Evolutionary conservation across 2,329 filamentous ascomycete genomes (phyloP), one percentile per base, ranked within the genome.

Genomic region (Cladophialophora carrionii): DNA sequence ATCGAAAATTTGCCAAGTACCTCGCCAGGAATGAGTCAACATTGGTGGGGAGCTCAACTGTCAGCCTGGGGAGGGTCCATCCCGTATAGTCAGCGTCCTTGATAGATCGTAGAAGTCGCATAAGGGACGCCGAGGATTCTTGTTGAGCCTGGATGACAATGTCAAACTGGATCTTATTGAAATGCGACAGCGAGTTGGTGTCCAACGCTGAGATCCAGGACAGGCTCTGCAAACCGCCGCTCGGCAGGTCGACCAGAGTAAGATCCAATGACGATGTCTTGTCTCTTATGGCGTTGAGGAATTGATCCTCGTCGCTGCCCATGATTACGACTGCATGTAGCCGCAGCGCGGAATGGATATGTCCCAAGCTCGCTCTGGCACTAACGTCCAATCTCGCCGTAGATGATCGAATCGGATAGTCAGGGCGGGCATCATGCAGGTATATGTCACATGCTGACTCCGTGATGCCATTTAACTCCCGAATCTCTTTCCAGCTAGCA

Each of bases 281-380:
- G 14, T 80, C 77, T 49, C 84, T 82, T 34, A 91, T 78, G 0
- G 84, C 88, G 12, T 81, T 80, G 26, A 85, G 78, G 69, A 97
- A 90, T 71, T 86, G 91, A 0, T 73, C 63, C 49, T 95, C 88
- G 73, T 98, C 93, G 26, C 87, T 85, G 24, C 85, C 84, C 74
- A 96, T 92, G 31, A 91, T 82, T 31, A 96, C 83, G 20, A 91
- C 79, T 51, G 85, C 91, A 74, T 92, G 89, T 0, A 93, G 92
- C 70, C 89, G 87, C 78, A 96, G 85, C 72, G 88, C 92, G 14
- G 79, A 82, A 64, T 90, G 81, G 49, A 96, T 86, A 54, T 95
- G 88, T 61, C 82, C 83, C 72, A 97, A 79, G 10, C 87, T 91
- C 48, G 87, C 85, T 46, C 80, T 79, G 2, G 88, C 83, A 62